Evolutionary conservation across 257 asterid genomes (phyloP).

Genomic region (Nicotiana sylvestris): DNA sequence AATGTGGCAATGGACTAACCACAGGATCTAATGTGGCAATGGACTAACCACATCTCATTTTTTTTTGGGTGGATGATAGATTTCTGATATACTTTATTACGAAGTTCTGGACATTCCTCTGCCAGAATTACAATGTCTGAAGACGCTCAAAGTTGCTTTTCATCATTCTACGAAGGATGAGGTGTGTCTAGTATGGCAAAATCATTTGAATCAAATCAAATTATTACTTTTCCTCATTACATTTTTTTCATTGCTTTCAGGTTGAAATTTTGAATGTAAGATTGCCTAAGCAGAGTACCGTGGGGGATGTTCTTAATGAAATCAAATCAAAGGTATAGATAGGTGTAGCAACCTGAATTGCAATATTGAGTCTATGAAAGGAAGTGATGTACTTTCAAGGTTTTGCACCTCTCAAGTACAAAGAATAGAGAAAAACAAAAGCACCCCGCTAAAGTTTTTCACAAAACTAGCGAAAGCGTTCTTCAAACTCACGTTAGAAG

Average conservation of each 20-base stretch:
- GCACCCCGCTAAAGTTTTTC: too few species aligned
- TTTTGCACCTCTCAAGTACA: too few species aligned
- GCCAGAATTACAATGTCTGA: conserved; percentile 93
- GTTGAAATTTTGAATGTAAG: conserved; percentile 78
- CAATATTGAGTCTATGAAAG: background rate
- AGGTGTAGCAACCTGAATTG: background rate
- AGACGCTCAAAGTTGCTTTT: conserved; percentile 91
- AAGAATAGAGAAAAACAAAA: too few species aligned
- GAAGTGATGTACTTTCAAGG: background rate
- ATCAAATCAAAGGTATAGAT: conserved; percentile 77
- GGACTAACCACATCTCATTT: conserved; percentile 14
- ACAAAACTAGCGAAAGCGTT: too few species aligned
- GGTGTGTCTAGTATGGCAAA: conserved; percentile 36
- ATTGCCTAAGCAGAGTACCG: conserved; percentile 88
- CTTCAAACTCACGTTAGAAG: too few species aligned
- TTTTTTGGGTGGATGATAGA: conserved; percentile 28
- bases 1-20: conserved; percentile 16
- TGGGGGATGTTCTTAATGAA: conserved; percentile 94
- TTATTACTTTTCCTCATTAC: background rate
- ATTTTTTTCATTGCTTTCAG: conserved; percentile 36
- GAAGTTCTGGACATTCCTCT: conserved; percentile 98
- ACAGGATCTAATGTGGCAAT: background rate
- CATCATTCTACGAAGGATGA: conserved; percentile 93
- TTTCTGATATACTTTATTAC: conserved; percentile 87
- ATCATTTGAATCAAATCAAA: background rate